Conservation (phyloP, 495 filamentous ascomycete genomes). For the Neurospora sp. region DNA sequence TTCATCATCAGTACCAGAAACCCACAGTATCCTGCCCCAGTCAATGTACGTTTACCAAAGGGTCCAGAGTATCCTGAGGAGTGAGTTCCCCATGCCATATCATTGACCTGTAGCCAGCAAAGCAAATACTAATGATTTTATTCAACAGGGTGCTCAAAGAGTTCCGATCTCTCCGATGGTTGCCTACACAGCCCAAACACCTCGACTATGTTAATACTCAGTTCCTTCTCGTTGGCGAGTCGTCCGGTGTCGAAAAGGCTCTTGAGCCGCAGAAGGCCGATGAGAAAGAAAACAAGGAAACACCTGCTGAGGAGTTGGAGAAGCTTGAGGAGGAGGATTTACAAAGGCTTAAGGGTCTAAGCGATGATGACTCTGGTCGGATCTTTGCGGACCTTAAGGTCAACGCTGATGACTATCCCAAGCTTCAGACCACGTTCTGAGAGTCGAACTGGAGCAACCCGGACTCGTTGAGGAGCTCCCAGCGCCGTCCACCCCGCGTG, state of each 20-base stretch:
- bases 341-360: constrained; percentile 26
- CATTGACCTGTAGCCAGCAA: neutral
- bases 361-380: constrained; percentile 26
- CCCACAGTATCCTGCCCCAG: constrained; percentile 55
- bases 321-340: constrained; percentile 34
- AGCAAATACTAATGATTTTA: constrained; percentile 14
- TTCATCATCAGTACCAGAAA: constrained; percentile 78
- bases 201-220: constrained; percentile 73
- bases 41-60: constrained; percentile 52
- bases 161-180: constrained; percentile 67
- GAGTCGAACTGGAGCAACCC: neutral
- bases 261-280: constrained; percentile 47
- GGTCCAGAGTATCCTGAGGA: constrained; percentile 62
- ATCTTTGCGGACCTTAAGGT: constrained; percentile 34
- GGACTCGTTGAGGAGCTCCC: neutral
- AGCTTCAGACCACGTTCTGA: constrained; percentile 32
- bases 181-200: constrained; percentile 61
- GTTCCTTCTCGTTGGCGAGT: constrained; percentile 73
- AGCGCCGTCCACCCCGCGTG: neutral
- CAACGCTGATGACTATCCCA: constrained; percentile 29
- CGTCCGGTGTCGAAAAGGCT: constrained; percentile 52
- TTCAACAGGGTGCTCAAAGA: constrained; percentile 50
- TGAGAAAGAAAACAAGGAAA: constrained; percentile 43
- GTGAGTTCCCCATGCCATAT: constrained; percentile 33
- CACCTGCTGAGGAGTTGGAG: constrained; percentile 44